Percentiles rank a stretch among this genome's conserved stretches.
These are phyloP conservation scores for Geotrichum ghanense DNA, from an alignment of 805 yeast species.

Conservation along the genomic window DNA sequence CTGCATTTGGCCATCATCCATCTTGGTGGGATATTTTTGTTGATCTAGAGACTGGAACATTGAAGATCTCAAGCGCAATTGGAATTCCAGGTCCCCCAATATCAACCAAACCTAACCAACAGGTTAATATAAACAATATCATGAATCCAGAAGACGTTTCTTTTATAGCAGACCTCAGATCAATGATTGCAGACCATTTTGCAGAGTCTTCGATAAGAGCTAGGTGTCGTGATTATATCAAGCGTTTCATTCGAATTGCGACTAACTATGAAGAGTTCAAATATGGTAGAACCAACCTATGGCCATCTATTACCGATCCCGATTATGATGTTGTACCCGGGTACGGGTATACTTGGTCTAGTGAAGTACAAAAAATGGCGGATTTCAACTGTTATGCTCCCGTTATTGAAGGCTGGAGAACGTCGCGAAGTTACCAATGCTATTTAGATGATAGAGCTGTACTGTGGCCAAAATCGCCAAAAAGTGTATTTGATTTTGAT, in stretches of 20 bases:
- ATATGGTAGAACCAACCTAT: slow-evolving; percentile 16
- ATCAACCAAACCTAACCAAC: slow-evolving; percentile 1
- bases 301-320: slow-evolving; percentile 13
- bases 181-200: slow-evolving; percentile 20
- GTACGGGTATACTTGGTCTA: slow-evolving; percentile 24
- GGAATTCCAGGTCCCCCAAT: slow-evolving; percentile 7
- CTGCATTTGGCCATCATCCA: slow-evolving; percentile 44
- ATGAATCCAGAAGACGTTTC: slow-evolving; percentile 12
- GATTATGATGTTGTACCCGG: slow-evolving; percentile 16
- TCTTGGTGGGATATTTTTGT: slow-evolving; percentile 45
- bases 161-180: slow-evolving; percentile 19
- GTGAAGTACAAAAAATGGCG: slow-evolving; percentile 14
- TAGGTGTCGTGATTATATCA: slow-evolving; percentile 18
- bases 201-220: slow-evolving; percentile 21
- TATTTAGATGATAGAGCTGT: slow-evolving; percentile 15
- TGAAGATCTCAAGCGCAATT: slow-evolving; percentile 21
- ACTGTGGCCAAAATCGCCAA: slow-evolving; percentile 15
- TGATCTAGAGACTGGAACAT: slow-evolving; percentile 35
- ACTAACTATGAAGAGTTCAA: slow-evolving; percentile 18
- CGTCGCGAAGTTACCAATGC: slow-evolving; percentile 17
- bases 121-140: not conserved
- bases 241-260: slow-evolving; percentile 20
- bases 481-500: slow-evolving; percentile 20
- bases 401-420: slow-evolving; percentile 23
- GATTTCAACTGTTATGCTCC: slow-evolving; percentile 18